Evolutionary conservation across 176 grass and related monocot species (phyloP).

Genomic region (Thalia dealbata): DNA sequence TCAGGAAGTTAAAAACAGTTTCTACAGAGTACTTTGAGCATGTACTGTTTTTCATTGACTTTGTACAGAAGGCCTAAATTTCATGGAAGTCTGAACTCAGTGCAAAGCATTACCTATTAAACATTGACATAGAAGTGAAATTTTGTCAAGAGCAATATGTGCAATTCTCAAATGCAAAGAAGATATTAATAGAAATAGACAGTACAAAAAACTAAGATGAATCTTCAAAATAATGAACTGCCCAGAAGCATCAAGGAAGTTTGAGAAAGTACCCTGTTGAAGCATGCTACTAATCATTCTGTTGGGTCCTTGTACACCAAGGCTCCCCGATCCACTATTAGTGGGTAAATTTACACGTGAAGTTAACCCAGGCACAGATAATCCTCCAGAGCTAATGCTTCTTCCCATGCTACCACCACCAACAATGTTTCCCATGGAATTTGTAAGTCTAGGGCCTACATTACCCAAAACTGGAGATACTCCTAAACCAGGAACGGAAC

Average conservation of each 20-base stretch:
- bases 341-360: conserved; percentile 64
- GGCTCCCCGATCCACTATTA: conserved; percentile 46
- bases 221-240: neutral
- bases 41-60: neutral
- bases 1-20: neutral
- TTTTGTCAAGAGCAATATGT: neutral
- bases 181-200: neutral
- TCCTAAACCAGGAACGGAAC: conserved; percentile 68
- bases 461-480: conserved; percentile 68
- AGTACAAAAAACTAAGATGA: neutral
- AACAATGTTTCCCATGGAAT: conserved; percentile 64
- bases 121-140: too few relatives aligned
- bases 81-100: neutral
- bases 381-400: conserved; percentile 70
- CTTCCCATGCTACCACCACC: conserved; percentile 77
- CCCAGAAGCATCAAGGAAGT: neutral
- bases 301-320: conserved; percentile 75
- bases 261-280: conserved; percentile 50
- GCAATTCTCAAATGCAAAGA: neutral
- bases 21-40: neutral
- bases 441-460: conserved; percentile 57
- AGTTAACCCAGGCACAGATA: conserved; percentile 48
- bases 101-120: too few relatives aligned
- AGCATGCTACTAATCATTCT: conserved; percentile 74
- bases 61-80: neutral